These are phyloP conservation scores for Pichia sp. DNA, from an alignment of 1,139 yeast genomes.

Conservation along the genomic window DNA sequence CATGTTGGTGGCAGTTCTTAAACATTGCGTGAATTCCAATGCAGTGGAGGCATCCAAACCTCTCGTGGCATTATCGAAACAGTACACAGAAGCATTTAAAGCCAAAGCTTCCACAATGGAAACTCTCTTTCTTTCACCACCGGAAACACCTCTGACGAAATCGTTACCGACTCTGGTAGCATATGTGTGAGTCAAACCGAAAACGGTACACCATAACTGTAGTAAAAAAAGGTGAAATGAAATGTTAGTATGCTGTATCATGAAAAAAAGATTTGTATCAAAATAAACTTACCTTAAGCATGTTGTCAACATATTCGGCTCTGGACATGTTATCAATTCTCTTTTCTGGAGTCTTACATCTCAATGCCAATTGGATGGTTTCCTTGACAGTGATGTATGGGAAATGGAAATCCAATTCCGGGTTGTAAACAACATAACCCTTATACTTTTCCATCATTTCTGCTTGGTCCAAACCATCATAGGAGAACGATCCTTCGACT, in stretches of 20 bases:
- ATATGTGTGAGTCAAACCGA: conserved; percentile 13
- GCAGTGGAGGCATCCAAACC: conserved; percentile 76
- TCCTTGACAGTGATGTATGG: conserved; percentile 43
- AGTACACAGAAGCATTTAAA: conserved; percentile 39
- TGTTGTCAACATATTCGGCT: conserved; percentile 35
- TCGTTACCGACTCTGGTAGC: conserved; percentile 46
- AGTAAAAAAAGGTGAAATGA: conserved; percentile 51
- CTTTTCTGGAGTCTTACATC: conserved; percentile 39
- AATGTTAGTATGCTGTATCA: conserved; percentile 41
- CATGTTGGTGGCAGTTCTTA: conserved; percentile 29
- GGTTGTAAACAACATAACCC: conserved; percentile 40
- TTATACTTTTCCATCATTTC: conserved; percentile 51
- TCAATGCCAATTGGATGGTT: conserved; percentile 40
- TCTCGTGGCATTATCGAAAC: conserved; percentile 73
- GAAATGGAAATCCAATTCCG: conserved; percentile 41
- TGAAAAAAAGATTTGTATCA: conserved; percentile 17
- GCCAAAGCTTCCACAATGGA: conserved; percentile 15
- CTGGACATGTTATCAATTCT: conserved; percentile 37
- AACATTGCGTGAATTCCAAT: conserved; percentile 12
- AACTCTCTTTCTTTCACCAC: conserved; percentile 79
- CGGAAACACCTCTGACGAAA: conserved; percentile 69
- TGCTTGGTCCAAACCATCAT: conserved; percentile 52
- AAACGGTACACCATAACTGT: conserved; percentile 37
- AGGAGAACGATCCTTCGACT: conserved; percentile 33
- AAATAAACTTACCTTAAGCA: conserved; percentile 38